Base-by-base conservation (phyloP, 257 asterid genomes). In the Solanum acaule region DNA sequence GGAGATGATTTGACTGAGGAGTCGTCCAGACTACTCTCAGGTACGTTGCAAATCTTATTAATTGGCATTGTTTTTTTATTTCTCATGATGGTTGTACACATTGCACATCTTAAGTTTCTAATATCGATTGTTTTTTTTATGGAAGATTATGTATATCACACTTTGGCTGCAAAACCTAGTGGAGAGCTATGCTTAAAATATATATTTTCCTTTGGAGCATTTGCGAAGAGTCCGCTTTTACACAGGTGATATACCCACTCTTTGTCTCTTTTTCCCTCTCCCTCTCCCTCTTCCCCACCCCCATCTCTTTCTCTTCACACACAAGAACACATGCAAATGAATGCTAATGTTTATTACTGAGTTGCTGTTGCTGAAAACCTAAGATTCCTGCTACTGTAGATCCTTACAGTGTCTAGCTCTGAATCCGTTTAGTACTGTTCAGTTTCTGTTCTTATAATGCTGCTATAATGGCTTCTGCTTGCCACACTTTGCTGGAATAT, bases 171-270 rank as follows among this genome's bases (percentile, higher is more conserved):
- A 90, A 95, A 94, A 93, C 94, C 95, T 29, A 95, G 98, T 85
- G 98, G 98, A 77, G 98, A 95, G 90, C 90, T 95, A 89, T 95
- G 98, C 90, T 93, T 95, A 90, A 95, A 95, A 89, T 91, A 92
- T 92, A 94, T 94, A 76, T 95, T 95, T 92, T 92, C 98, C 71
- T 94, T 95, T 87, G 98, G 98, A 63, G 98, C 98, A 83, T 95
- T 95, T 86, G 94, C 98, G 40, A 92, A 96, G 85, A 92, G 46
- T 86, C 98, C 98, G 88, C 94, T 95, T 87, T 72, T 94, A 81
- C 92, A 91, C 79, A 89, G 96, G 98, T 94, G 89, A 92, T 94
- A 88, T 88, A 35, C 35, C 12, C 84, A 61, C 83, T 65, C 16
- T 18, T 29, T 38, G n/a, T 86, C 71, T 68, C 37, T 38, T 4